Percentiles rank a stretch among this genome's conserved stretches.
phyloP scores from a whole-genome alignment of 768 basidiomycete species.

The Pulveroboletus sp. region DNA sequence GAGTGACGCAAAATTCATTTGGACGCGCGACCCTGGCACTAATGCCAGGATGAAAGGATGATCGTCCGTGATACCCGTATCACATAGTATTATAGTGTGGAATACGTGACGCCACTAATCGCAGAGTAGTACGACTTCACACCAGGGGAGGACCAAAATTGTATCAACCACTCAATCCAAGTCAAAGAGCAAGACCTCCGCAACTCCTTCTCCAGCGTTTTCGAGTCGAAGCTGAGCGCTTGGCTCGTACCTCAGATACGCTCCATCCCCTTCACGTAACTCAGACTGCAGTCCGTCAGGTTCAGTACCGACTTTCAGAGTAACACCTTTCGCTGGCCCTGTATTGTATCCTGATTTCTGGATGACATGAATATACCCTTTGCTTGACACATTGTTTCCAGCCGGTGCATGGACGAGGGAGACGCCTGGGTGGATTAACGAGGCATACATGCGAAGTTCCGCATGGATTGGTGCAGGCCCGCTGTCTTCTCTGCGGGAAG shows the following conservation, averaged over 20 bases:
- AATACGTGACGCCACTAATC: not conserved
- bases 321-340: constrained; percentile 50
- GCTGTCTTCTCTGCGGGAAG: constrained; percentile 52
- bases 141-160: not conserved
- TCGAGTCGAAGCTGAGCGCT: constrained; percentile 38
- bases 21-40: not conserved
- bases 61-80: not conserved
- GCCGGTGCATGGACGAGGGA: constrained; percentile 49
- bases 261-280: constrained; percentile 84
- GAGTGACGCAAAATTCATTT: not conserved
- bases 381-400: constrained; percentile 37
- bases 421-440: constrained; percentile 57
- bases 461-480: constrained; percentile 84
- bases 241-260: constrained; percentile 56
- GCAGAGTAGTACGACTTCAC: not conserved
- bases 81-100: not conserved
- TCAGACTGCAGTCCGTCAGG: constrained; percentile 41
- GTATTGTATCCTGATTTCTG: constrained; percentile 81
- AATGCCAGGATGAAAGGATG: constrained; percentile 7
- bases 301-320: constrained; percentile 46
- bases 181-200: constrained; percentile 81
- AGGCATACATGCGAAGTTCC: constrained; percentile 65
- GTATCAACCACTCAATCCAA: constrained; percentile 40
- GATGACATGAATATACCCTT: constrained; percentile 81
- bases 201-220: constrained; percentile 61